Evolutionary conservation across 176 grass and related monocot species (phyloP), one percentile per base, ranked within the genome.

Genomic region (Olyra latifolia): DNA sequence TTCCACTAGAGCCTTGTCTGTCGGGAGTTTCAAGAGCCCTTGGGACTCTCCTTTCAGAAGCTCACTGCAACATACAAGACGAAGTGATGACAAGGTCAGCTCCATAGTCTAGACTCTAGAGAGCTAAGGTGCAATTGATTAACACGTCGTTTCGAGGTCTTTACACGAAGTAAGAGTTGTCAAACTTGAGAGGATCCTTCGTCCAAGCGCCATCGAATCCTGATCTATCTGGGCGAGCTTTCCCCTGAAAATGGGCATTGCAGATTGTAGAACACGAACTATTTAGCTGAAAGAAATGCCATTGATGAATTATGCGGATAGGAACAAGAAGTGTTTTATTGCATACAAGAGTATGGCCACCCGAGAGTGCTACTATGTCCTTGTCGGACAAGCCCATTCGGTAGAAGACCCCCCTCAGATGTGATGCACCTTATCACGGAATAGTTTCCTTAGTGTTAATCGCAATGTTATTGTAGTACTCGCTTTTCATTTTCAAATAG

Each of bases 311-410:
- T 47, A 25, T 25, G 6, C 67, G 6, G 8, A 17, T 6, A 23
- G 2, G 7, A 0, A 15, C 62, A 17, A 30, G 11, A 67, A 15
- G 0, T 32, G 10, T 15, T 3, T 53, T 8, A 11, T n/a, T 17
- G 9, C 17, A 16, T 63, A 95, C 90, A 74, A 92, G 82, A 39
- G 93, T 95, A 67, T 95, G 93, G 7, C 84, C 89, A 10, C 89
- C 93, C 2, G 93, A 95, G 19, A 95, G 82, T 46, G 93, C 93
- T 2, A 95, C 90, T 53, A 92, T 95, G 58, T 95, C 90, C 82
- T 86, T 95, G 87, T 95, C 87, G 3, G 90, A 78, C 38, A 95
- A 54, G 5, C 90, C 90, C 93, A 95, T 95, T 32, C 90, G 78
- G 48, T 86, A 88, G 56, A 95, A 95, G 0, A 95, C 71, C 1